Evolutionary conservation across 208 protist genomes (phyloP).

Genomic region (Trypanosoma lewisi): DNA sequence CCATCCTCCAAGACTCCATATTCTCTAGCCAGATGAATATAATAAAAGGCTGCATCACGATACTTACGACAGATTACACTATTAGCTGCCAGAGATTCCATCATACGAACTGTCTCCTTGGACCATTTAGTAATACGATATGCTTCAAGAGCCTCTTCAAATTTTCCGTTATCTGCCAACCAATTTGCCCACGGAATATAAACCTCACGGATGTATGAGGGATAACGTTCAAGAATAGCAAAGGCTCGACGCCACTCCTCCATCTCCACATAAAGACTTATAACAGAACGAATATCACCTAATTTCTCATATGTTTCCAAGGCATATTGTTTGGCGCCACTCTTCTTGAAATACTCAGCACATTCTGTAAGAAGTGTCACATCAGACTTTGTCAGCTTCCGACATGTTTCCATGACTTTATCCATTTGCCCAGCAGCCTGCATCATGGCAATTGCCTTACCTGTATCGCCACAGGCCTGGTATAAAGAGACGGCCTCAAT

Average conservation of each 20-base stretch:
- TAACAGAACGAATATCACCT: constrained; percentile 81
- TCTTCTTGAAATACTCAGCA: constrained; percentile 83
- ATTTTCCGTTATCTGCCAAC: constrained; percentile 93
- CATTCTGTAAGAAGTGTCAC: constrained; percentile 80
- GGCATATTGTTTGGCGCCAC: constrained; percentile 72
- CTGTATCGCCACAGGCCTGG: constrained; percentile 81
- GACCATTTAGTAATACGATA: constrained; percentile 90
- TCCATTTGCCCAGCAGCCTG: constrained; percentile 81
- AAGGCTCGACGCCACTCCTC: constrained; percentile 92
- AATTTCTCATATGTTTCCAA: constrained; percentile 92
- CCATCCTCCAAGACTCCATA: constrained; percentile 72
- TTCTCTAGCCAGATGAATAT: constrained; percentile 84
- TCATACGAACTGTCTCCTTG: constrained; percentile 87
- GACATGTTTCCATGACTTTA: constrained; percentile 86
- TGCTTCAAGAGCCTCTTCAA: constrained; percentile 94
- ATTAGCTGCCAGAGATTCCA: constrained; percentile 92
- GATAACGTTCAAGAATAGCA: constrained; percentile 75
- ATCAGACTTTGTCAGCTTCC: constrained; percentile 80
- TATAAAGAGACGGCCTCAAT: constrained; percentile 88
- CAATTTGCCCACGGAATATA: constrained; percentile 97
- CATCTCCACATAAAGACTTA: constrained; percentile 87
- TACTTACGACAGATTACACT: constrained; percentile 92
- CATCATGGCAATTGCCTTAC: constrained; percentile 88
- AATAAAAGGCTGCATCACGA: constrained; percentile 91
- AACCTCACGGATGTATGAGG: constrained; percentile 84